Conservation (phyloP, 1,139 yeast species). For the Candida pseudoviswanathii region DNA sequence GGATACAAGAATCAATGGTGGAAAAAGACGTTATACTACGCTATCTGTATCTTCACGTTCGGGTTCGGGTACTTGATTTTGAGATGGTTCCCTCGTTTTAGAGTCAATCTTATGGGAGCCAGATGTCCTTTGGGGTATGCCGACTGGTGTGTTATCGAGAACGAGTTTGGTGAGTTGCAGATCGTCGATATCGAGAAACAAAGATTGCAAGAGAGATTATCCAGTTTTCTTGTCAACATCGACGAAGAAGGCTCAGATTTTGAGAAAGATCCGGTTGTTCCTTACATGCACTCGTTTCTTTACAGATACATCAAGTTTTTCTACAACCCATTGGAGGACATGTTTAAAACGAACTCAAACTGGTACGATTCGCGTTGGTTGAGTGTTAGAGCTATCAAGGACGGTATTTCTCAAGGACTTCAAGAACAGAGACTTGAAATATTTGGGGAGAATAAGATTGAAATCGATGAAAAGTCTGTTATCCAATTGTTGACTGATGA, state of each 20-base stretch:
- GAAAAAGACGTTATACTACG: slow-evolving; percentile 51
- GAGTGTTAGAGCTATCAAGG: slow-evolving; percentile 54
- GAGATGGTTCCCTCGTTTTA: slow-evolving; percentile 83
- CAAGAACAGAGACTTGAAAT: slow-evolving; percentile 71
- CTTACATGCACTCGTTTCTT: slow-evolving; percentile 66
- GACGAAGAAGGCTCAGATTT: slow-evolving; percentile 23
- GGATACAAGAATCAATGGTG: slow-evolving; percentile 66
- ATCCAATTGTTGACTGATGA: slow-evolving; percentile 75
- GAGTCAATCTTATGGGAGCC: slow-evolving; percentile 68
- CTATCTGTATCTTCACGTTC: slow-evolving; percentile 57
- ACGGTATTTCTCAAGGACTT: slow-evolving; percentile 71
- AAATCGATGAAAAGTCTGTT: slow-evolving; percentile 73
- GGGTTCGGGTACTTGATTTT: slow-evolving; percentile 75
- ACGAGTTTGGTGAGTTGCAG: slow-evolving; percentile 85
- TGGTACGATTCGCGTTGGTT: slow-evolving; percentile 87
- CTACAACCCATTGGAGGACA: slow-evolving; percentile 84
- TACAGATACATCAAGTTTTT: slow-evolving; percentile 83
- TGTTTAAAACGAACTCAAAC: slow-evolving; percentile 78
- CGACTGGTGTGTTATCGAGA: slow-evolving; percentile 93
- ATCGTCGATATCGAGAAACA: slow-evolving; percentile 56
- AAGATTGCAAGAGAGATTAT: slow-evolving; percentile 70
- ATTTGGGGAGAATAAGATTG: slow-evolving; percentile 77
- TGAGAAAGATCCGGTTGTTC: slow-evolving; percentile 64
- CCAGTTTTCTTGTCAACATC: slow-evolving; percentile 55
- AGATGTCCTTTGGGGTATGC: slow-evolving; percentile 74